A percentile compares a stretch with the other conserved stretches of the same genome.
Evolutionary conservation across 2,329 filamentous ascomycete species (phyloP).

Genomic region (Monascus ruber): DNA sequence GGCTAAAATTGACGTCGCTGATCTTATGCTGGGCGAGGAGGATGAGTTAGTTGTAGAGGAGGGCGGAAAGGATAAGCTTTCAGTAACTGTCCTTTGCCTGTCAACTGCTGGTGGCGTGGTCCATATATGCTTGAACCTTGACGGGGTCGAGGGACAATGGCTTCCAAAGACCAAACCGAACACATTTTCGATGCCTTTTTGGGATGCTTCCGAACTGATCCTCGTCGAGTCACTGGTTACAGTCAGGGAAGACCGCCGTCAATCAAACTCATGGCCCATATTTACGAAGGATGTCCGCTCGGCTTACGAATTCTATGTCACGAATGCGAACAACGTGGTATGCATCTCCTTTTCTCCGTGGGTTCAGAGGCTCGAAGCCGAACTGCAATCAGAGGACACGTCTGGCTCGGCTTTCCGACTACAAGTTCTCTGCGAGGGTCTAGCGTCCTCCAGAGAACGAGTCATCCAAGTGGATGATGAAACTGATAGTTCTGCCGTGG

Average conservation of each 20-base stretch:
- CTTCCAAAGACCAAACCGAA: conserved; percentile 38
- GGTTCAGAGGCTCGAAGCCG: conserved; percentile 45
- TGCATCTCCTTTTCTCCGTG: conserved; percentile 47
- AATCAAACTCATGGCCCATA: conserved; percentile 35
- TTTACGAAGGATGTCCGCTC: conserved; percentile 47
- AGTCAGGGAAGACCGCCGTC: conserved; percentile 14
- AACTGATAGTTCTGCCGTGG: conserved; percentile 8
- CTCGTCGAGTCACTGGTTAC: conserved; percentile 36
- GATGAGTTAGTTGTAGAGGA: conserved; percentile 32
- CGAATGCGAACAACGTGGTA: conserved; percentile 42
- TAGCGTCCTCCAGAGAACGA: conserved; percentile 38
- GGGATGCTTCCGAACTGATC: conserved; percentile 32
- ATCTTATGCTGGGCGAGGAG: conserved; percentile 42
- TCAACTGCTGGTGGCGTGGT: conserved; percentile 45
- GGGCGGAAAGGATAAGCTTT: conserved; percentile 39
- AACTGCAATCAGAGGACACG: conserved; percentile 41
- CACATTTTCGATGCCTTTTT: conserved; percentile 29
- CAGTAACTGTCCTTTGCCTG: conserved; percentile 47
- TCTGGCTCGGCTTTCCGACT: conserved; percentile 46
- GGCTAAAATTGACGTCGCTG: conserved; percentile 40
- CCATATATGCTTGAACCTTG: conserved; percentile 49
- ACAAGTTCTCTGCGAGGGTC: conserved; percentile 42
- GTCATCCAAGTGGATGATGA: conserved; percentile 32
- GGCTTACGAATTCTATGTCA: conserved; percentile 49
- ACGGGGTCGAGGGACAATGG: conserved; percentile 54